Evolutionary conservation across 2,329 filamentous ascomycete species (phyloP), one percentile per base, ranked within the genome.

Genomic region (Bipolaris zeicola): DNA sequence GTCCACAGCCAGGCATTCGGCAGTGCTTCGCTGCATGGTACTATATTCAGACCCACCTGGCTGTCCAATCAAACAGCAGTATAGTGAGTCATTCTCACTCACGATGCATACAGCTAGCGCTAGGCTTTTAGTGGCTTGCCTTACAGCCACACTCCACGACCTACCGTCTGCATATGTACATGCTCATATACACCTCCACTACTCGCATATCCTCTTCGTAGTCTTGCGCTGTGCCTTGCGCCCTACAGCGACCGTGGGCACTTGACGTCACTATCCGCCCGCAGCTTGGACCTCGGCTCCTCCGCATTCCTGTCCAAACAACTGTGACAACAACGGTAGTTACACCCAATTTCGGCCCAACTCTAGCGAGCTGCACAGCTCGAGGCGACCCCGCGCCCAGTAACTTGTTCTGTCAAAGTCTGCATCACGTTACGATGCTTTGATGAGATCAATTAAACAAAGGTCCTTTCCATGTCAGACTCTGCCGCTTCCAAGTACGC

Each of bases 51-150:
- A 20, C 20, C 37, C 31, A 11, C 38, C 10, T 8, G 1, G 34
- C 20, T 3, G 20, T 24, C 57, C 57, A 57, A 63, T 58, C 53
- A 55, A 26, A 34, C 16, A n/a, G 5, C 26, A 13, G 37, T 8
- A 47, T 43, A 43, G 37, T 64, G 64, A 66, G 53, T 66, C 64
- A 66, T 59, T 45, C 50, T 63, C 45, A 45, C 60, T 62, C 60
- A 65, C 45, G 11, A 24, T 60, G 38, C 34, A 33, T 13, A 13
- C 28, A 7, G 28, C 10, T 31, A 31, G 28, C 10, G 11, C 28
- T 13, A 31, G 6, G 28, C 10, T 10, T 31, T 28, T 31, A 31
- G 28, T 31, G 28, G 28, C 10, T 31, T 31, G 28, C 10, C 28
- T 11, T 31, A 10, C 28, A 31, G 28, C 28, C 37, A 16, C 34